Conservation (phyloP, 352 stramenopile genomes). For the Phytophthora kernoviae region DNA sequence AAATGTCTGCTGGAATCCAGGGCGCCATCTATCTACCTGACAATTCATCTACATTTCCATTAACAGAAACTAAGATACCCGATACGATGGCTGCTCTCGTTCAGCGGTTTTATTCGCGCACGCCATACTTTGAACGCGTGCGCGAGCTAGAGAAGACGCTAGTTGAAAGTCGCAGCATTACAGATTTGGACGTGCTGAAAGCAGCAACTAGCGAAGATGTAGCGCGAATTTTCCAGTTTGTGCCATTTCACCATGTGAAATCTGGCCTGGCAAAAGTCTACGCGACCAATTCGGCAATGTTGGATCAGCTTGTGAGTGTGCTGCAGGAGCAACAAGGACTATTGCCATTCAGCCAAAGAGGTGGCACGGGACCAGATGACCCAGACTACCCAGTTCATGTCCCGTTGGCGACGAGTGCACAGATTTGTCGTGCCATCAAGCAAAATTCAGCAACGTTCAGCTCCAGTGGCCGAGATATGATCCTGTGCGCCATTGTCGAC, state of each 20-base stretch:
- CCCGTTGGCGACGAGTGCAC: constrained; percentile 61
- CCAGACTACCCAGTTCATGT: constrained; percentile 59
- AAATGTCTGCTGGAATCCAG: constrained; percentile 61
- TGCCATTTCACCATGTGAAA: constrained; percentile 43
- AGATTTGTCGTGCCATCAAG: constrained; percentile 76
- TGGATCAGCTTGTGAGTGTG: constrained; percentile 26
- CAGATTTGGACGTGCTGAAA: constrained; percentile 40
- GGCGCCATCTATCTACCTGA: constrained; percentile 62
- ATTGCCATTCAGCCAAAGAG: constrained; percentile 7
- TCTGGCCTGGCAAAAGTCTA: constrained; percentile 29
- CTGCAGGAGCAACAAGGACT: constrained; percentile 33
- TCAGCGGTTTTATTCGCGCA: constrained; percentile 53
- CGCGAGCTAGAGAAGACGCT: constrained; percentile 58
- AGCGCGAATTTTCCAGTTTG: constrained; percentile 44
- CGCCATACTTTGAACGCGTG: constrained; percentile 74
- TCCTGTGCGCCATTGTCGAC: constrained; percentile 69
- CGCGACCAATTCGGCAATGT: constrained; percentile 17
- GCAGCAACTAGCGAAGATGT: constrained; percentile 53
- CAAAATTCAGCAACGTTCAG: constrained; percentile 60
- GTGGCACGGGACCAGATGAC: constrained; percentile 17
- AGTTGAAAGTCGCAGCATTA: constrained; percentile 45
- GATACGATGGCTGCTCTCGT: constrained; percentile 61
- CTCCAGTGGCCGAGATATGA: constrained; percentile 76
- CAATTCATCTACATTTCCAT: background rate
- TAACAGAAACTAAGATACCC: constrained; percentile 2